Conservation (phyloP, 495 filamentous ascomycete genomes). For the Achaetomiella virescens region DNA sequence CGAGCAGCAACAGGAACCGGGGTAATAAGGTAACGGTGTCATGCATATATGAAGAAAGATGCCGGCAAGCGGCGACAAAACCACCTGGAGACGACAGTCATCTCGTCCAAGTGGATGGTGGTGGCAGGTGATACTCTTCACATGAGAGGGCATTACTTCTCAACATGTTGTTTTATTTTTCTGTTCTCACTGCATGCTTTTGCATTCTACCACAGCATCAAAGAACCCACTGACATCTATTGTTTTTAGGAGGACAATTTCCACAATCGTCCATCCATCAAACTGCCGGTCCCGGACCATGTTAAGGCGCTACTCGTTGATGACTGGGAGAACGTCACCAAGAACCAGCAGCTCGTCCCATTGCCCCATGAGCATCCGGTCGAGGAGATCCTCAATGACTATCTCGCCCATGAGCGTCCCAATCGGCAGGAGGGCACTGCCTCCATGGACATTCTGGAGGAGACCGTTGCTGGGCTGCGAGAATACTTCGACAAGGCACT, state of each 20-base stretch:
- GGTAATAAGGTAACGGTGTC: not conserved
- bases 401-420: constrained; percentile 59
- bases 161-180: too few relatives aligned
- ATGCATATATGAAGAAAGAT: not conserved
- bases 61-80: not conserved
- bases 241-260: constrained; percentile 75
- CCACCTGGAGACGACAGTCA: not conserved
- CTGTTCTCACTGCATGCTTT: too few relatives aligned
- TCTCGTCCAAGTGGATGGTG: not conserved
- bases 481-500: constrained; percentile 89
- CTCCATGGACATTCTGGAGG: constrained; percentile 77
- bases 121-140: too few relatives aligned
- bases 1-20: not conserved
- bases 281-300: constrained; percentile 73
- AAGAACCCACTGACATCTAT: not conserved
- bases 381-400: constrained; percentile 71
- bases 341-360: constrained; percentile 78
- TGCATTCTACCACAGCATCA: too few relatives aligned
- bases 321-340: constrained; percentile 98
- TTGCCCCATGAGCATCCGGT: constrained; percentile 73
- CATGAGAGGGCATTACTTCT: too few relatives aligned
- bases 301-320: constrained; percentile 89
- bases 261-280: constrained; percentile 69
- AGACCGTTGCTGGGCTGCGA: constrained; percentile 72
- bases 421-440: constrained; percentile 59